Base-by-base conservation (phyloP, 768 basidiomycete genomes). In the Suillus placidus region DNA sequence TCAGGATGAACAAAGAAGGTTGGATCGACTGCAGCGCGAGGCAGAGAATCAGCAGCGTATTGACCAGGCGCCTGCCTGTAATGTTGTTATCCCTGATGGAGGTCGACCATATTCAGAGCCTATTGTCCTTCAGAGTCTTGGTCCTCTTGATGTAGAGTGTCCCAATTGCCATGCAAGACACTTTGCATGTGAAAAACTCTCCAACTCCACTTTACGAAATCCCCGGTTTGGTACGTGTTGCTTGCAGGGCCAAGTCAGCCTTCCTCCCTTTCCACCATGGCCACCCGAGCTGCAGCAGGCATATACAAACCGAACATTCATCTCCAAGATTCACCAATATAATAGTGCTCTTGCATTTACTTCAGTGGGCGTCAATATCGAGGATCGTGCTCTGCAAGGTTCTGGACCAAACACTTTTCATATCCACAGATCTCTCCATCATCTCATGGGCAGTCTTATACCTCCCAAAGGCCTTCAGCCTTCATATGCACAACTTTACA, bases 311-410 rank as follows among this genome's bases (percentile, higher is more conserved):
- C 65, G 64, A 34, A 62, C 70, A 6, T 82, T 82, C 35, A 75
- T 74, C 1, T 63, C 68, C 6, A 69, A 82, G 6, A 81, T 83
- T 9, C 68, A 76, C 13, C 76, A 79, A 34, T 83, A 83, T 51
- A 85, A 84, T 61, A 68, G 70, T 43, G 77, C 83, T 1, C 70
- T 84, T 55, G 71, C 81, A 0, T 82, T 83, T 62, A 80, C 78
- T 0, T 82, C 80, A 0, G 35, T 83, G 0, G 75, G 76, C 16
- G 75, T 77, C 1, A 52, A 67, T 6, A 67, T 77, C 32, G 79
- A 81, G 64, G 42, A 74, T 16, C 61, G 66, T 3, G 60, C 78
- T 37, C 72, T 75, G 56, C 47, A 68, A 69, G 71, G 75, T 64
- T 23, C 70, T 70, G 80, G 78, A 0, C 75, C 77, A 5, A 77